phyloP scores from a whole-genome alignment of 1,284 basidiomycete genomes.

The Rhodotorula sp. region DNA sequence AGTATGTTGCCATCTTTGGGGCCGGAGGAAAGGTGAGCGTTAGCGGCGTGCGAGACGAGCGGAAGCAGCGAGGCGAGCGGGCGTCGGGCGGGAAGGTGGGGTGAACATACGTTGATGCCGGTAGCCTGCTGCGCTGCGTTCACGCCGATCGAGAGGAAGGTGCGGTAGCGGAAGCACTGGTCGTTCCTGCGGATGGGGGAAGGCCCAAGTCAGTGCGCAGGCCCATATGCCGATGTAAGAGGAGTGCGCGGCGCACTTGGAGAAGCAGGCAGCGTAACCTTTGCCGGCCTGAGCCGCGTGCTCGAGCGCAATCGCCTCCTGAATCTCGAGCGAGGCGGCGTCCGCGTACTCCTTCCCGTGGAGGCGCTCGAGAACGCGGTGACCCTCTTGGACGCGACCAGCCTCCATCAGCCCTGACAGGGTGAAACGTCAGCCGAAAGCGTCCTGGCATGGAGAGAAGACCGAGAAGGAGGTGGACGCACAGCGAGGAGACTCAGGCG shows the following conservation, averaged over 20 bases:
- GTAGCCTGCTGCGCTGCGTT: conserved; percentile 45
- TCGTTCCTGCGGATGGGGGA: conserved; percentile 28
- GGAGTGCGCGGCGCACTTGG: conserved; percentile 10
- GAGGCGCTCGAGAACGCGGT: conserved; percentile 33
- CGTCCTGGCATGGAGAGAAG: no score
- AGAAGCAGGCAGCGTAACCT: conserved; percentile 38
- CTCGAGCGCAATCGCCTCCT: conserved; percentile 43
- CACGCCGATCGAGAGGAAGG: conserved; percentile 36
- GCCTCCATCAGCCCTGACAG: conserved; percentile 36
- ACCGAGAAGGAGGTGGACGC: neutral
- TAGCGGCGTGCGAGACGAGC: neutral
- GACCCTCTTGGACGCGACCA: conserved; percentile 37
- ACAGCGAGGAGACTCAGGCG: conserved; percentile 41
- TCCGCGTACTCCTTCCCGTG: conserved; percentile 38
- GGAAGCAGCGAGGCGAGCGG: neutral
- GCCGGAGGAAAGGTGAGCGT: no score
- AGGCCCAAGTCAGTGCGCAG: neutral
- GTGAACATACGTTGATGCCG: conserved; percentile 27
- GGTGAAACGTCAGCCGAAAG: no score
- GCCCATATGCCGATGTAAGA: no score
- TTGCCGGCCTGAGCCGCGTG: conserved; percentile 29
- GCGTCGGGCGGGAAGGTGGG: no score
- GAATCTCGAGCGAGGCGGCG: conserved; percentile 40
- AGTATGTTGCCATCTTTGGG: conserved; percentile 25
- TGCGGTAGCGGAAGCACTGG: conserved; percentile 45